Conservation (phyloP, 768 basidiomycete species). For the Hygrophorus russula region DNA sequence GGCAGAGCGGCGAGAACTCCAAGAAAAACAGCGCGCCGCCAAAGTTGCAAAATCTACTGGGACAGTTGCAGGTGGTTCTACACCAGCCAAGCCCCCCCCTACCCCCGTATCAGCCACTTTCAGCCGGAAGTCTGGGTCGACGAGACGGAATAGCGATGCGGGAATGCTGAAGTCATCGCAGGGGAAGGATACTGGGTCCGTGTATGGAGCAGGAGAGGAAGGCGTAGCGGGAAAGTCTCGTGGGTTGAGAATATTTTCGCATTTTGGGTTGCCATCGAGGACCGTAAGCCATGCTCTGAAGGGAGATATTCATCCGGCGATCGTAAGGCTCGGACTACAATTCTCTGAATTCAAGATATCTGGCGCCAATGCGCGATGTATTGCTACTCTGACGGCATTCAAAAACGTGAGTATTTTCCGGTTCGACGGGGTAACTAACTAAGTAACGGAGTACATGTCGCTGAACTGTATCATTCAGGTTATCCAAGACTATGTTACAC, state of each 20-base stretch:
- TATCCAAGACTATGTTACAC: conserved; percentile 84
- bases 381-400: conserved; percentile 84
- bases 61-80: conserved; percentile 9
- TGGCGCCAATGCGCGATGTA: conserved; percentile 92
- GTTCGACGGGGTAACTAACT: conserved; percentile 9
- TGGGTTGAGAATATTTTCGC: conserved; percentile 75
- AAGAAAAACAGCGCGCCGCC: conserved; percentile 73
- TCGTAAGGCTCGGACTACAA: conserved; percentile 77
- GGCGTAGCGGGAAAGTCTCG: conserved; percentile 31
- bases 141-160: conserved; percentile 3
- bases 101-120: conserved; percentile 10
- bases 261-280: conserved; percentile 66
- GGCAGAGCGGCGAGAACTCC: conserved; percentile 68
- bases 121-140: conserved; percentile 10
- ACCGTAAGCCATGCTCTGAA: conserved; percentile 42
- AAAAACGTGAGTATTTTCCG: conserved; percentile 56
- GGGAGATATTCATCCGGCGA: conserved; percentile 84
- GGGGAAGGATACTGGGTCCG: conserved; percentile 15
- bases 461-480: conserved; percentile 38
- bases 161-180: conserved; percentile 6
- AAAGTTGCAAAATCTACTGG: conserved; percentile 38
- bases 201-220: neutral
- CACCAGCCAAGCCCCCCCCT: conserved; percentile 9
- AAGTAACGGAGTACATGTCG: neutral
- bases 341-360: conserved; percentile 89